phyloP scores from a whole-genome alignment of 176 grass and related monocot genomes.

The Poa annua region DNA sequence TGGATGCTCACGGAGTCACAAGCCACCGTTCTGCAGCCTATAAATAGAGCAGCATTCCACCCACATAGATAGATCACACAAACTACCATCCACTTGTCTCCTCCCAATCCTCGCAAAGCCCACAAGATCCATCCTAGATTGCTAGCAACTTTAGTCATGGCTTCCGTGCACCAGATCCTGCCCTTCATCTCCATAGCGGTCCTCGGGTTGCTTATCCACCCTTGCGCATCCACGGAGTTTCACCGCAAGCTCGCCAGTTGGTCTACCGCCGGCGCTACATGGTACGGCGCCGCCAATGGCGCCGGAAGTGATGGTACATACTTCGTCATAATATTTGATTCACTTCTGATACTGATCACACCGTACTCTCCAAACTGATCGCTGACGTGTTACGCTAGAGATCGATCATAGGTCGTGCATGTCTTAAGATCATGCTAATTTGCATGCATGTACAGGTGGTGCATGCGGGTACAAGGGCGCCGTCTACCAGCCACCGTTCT shows the following conservation, averaged over 20 bases:
- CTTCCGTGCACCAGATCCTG: conserved; percentile 27
- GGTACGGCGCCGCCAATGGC: conserved; percentile 66
- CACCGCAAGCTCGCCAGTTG: conserved; percentile 62
- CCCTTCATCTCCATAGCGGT: background rate
- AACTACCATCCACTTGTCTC: background rate
- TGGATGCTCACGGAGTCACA: background rate
- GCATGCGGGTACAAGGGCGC: conserved; percentile 67
- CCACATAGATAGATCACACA: conserved; percentile 12
- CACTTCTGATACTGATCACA: too few relatives aligned
- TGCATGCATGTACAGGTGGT: conserved; percentile 43
- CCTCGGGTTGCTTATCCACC: conserved; percentile 29
- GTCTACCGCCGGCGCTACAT: conserved; percentile 53
- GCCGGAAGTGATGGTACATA: conserved; percentile 80
- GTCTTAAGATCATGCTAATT: background rate
- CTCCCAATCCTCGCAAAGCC: conserved; percentile 20
- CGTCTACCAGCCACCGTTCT: conserved; percentile 56
- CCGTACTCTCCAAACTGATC: background rate
- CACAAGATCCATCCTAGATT: background rate
- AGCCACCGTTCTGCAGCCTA: conserved; percentile 43
- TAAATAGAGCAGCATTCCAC: conserved; percentile 48
- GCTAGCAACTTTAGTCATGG: conserved; percentile 36
- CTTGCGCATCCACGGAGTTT: conserved; percentile 42
- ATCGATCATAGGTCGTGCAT: background rate
- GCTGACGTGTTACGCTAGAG: background rate
- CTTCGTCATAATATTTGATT: background rate